Evolutionary conservation across 345 rosid genomes (phyloP), one percentile per base, ranked within the genome.

Genomic region (Brassica juncea): DNA sequence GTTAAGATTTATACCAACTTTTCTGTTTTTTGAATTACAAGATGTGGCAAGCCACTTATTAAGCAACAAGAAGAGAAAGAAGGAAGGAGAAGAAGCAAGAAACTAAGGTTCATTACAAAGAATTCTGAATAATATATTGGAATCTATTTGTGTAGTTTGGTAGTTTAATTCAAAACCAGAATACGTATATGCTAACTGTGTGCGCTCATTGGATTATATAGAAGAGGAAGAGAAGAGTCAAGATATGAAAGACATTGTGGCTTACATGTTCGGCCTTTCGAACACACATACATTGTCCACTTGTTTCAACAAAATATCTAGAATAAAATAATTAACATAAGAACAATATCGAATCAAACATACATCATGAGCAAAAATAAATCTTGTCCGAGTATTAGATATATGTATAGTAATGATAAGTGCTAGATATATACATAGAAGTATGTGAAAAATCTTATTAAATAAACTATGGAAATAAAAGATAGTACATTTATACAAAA

Each of bases 261-360:
- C 59, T 74, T 80, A 73, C 77, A 73, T 68, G 82, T 73, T 73
- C 32, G 49, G 78, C 4, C 77, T 73, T 63, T 73, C 77, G 47
- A 39, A 60, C 67, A 61, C 52, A 44, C 47, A 7, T 7, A 37
- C 15, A 12, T 44, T 44, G 52, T 44, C 52, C 52, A 44, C 52
- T 54, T 71, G 7, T 77, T 16, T 71, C 71, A 49, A 32, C 39
- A 25, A 44, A 14, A 61, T 28, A 77, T 49, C 30, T 62, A 21
- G 3, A 25, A 63, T 63, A 31, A 8, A 31, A 47, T 47, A 60
- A 60, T 11, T 3, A 31, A 44, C 11, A 8, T 14, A 49, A 5
- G 21, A 35, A 66, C 8, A 9, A 16, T 27, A 62, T 10, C 2
- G 35, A 31, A 5, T 34, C 14, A 54, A 66, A 15, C 55, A 47